Conservation (phyloP, 2,329 filamentous ascomycete species). For the Lachnellula subtilissima region DNA sequence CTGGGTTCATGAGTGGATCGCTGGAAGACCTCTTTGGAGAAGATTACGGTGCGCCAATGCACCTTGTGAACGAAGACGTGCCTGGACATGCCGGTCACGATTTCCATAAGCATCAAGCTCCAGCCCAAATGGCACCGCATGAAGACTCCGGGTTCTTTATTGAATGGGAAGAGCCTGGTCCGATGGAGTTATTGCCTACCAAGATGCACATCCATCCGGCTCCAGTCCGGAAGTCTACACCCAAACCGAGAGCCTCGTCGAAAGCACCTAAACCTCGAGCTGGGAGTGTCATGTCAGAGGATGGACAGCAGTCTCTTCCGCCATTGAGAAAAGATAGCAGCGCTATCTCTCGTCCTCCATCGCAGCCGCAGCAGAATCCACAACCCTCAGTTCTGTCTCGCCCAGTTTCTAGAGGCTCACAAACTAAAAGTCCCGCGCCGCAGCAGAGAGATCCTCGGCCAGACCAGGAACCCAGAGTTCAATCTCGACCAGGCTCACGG, state of each 20-base stretch:
- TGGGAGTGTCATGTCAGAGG: slow-evolving; percentile 27
- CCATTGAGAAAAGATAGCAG: slow-evolving; percentile 15
- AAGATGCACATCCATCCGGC: slow-evolving; percentile 27
- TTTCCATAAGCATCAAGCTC: slow-evolving; percentile 23
- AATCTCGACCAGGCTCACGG: background rate
- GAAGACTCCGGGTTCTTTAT: slow-evolving; percentile 30
- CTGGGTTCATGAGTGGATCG: slow-evolving; percentile 80
- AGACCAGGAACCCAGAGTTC: background rate
- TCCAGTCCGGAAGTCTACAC: slow-evolving; percentile 24
- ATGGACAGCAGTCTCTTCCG: slow-evolving; percentile 24
- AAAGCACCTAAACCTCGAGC: slow-evolving; percentile 23
- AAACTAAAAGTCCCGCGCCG: slow-evolving; percentile 5
- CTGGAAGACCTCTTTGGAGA: slow-evolving; percentile 57
- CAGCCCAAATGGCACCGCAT: slow-evolving; percentile 5
- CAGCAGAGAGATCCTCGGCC: background rate
- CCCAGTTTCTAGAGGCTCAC: background rate
- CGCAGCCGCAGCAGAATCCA: background rate
- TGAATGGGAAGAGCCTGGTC: slow-evolving; percentile 35
- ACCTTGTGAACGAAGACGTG: slow-evolving; percentile 35
- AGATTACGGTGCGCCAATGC: slow-evolving; percentile 36
- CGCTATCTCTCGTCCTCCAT: slow-evolving; percentile 8
- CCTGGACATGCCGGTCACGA: slow-evolving; percentile 30
- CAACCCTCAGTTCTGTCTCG: background rate
- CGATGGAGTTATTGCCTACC: slow-evolving; percentile 38
- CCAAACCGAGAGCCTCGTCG: slow-evolving; percentile 29